phyloP scores from a whole-genome alignment of 768 basidiomycete genomes.

The Suillus luteus region DNA sequence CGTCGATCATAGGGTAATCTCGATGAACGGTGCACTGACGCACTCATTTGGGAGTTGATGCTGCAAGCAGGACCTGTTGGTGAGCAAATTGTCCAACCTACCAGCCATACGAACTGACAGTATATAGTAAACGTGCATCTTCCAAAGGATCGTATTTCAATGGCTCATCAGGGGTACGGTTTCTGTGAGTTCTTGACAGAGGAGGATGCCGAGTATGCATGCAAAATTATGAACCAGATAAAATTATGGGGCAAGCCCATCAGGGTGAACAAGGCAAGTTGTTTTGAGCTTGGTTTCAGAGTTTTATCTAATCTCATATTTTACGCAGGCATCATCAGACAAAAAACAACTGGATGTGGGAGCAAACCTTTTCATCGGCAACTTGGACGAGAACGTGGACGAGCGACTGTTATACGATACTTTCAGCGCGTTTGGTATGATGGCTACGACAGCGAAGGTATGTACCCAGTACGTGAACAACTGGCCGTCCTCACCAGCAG shows the following conservation, averaged over 20 bases:
- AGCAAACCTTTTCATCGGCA: conserved; percentile 96
- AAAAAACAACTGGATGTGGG: conserved; percentile 98
- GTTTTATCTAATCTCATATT: conserved; percentile 5
- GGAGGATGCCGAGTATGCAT: conserved; percentile 99
- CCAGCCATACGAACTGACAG: not conserved
- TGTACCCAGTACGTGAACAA: conserved; percentile 19
- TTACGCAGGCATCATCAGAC: conserved; percentile 86
- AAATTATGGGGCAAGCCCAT: conserved; percentile 99
- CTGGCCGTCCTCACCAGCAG: conserved; percentile 11
- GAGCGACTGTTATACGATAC: conserved; percentile 92
- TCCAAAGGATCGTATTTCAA: conserved; percentile 97
- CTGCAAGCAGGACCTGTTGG: conserved; percentile 98
- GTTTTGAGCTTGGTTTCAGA: not conserved
- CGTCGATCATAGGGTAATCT: conserved; percentile 76
- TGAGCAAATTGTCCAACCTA: conserved; percentile 42
- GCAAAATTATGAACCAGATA: conserved; percentile 99
- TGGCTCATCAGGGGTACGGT: conserved; percentile 98
- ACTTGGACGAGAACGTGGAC: conserved; percentile 93
- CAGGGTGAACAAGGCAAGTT: conserved; percentile 94
- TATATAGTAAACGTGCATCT: conserved; percentile 90
- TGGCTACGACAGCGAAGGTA: conserved; percentile 88
- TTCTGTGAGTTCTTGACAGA: conserved; percentile 99
- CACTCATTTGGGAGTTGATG: conserved; percentile 98
- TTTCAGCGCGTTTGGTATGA: conserved; percentile 91
- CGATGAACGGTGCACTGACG: conserved; percentile 92